phyloP scores from a whole-genome alignment of 1,139 yeast species.

The Blastobotrys serpentis region DNA sequence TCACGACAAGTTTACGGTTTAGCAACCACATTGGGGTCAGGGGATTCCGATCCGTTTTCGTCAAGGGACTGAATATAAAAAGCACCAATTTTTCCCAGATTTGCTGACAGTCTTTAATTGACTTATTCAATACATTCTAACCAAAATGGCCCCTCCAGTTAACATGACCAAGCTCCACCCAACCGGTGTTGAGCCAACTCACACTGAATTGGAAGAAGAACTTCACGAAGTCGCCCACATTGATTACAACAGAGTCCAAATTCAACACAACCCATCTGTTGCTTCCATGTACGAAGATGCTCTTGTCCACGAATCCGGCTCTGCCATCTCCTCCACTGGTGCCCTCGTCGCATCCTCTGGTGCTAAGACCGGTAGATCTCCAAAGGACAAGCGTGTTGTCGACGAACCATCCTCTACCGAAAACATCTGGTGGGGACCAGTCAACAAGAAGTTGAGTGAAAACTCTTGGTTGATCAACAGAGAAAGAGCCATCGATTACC shows the following conservation, averaged over 20 bases:
- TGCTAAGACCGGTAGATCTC: conserved; percentile 95
- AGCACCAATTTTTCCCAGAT: conserved; percentile 2
- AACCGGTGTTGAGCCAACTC: conserved; percentile 42
- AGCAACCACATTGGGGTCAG: neutral
- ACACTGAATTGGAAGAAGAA: conserved; percentile 42
- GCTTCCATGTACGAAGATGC: conserved; percentile 96
- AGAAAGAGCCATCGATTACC: conserved; percentile 94
- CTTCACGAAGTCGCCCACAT: conserved; percentile 43
- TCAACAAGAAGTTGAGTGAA: conserved; percentile 91
- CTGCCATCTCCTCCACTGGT: conserved; percentile 91
- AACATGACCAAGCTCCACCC: conserved; percentile 45
- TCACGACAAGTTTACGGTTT: neutral
- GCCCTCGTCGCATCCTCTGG: conserved; percentile 97
- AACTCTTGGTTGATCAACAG: conserved; percentile 94
- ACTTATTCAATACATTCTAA: neutral
- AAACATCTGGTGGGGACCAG: conserved; percentile 99
- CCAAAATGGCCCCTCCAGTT: conserved; percentile 39
- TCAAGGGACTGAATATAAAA: conserved; percentile 4
- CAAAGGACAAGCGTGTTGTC: conserved; percentile 96
- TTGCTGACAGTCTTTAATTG: neutral
- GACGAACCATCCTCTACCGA: conserved; percentile 84
- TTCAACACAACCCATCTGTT: conserved; percentile 88
- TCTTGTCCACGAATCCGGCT: conserved; percentile 75
- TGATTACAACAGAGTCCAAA: conserved; percentile 43
- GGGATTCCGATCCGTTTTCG: conserved; percentile 1